Percentiles rank a stretch among this genome's conserved stretches.
Evolutionary conservation across 75 land plant genomes (phyloP).

Genomic region (Sequoiadendron giganteum): DNA sequence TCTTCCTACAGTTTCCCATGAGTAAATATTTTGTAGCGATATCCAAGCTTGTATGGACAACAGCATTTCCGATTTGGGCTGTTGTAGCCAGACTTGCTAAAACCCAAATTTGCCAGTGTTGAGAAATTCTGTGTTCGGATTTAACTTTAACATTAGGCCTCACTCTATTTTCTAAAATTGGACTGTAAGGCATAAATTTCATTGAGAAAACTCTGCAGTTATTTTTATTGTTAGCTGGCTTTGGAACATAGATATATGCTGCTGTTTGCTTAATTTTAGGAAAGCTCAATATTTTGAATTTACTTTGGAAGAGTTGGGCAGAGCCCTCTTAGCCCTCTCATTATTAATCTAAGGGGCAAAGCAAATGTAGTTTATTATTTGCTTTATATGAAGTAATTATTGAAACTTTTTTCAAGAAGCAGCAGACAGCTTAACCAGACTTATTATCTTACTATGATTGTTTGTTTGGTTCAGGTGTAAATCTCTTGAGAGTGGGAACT

Average conservation of each 20-base stretch:
- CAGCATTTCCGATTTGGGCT: not conserved
- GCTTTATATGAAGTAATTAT: not conserved
- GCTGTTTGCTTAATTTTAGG: not conserved
- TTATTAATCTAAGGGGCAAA: not conserved
- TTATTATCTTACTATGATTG: not conserved
- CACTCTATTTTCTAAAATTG: not conserved
- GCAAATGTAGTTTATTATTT: not conserved
- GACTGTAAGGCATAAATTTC: not conserved
- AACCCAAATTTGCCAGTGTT: not conserved
- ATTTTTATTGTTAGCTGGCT: not conserved
- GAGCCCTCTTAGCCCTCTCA: not conserved
- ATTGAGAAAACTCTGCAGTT: not conserved
- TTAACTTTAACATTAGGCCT: not conserved
- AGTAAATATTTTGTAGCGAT: not conserved
- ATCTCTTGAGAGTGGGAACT: not conserved
- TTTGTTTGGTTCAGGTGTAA: slow-evolving; percentile 1
- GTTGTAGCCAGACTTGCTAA: not conserved
- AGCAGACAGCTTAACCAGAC: not conserved
- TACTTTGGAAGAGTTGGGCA: not conserved
- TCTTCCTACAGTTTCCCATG: not conserved
- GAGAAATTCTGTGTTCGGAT: not conserved
- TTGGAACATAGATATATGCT: not conserved
- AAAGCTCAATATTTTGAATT: not conserved
- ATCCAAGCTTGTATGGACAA: not conserved
- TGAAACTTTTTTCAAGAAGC: not conserved